These are phyloP conservation scores for Calonectria pauciramosa DNA, from an alignment of 2,329 filamentous ascomycete species.

Conservation along the genomic window DNA sequence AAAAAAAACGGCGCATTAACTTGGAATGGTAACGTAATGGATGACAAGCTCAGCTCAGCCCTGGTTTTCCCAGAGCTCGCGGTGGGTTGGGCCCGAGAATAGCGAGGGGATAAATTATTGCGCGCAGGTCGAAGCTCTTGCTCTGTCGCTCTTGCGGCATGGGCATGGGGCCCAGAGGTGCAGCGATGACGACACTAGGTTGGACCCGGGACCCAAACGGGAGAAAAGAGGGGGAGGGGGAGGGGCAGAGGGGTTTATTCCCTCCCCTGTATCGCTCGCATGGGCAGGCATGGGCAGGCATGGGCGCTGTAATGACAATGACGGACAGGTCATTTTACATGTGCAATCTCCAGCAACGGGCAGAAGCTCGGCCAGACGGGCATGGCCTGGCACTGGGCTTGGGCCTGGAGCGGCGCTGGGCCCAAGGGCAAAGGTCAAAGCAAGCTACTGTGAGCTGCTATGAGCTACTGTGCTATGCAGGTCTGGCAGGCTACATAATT, in stretches of 20 bases:
- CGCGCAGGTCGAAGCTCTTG: constrained; percentile 2
- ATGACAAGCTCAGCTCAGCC: constrained; percentile 5
- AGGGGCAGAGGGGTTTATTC: constrained; percentile 30
- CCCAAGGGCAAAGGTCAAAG: neutral
- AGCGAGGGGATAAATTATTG: constrained; percentile 19
- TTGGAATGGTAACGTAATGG: neutral
- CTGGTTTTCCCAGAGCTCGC: neutral
- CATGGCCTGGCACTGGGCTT: neutral
- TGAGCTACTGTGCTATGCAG: neutral
- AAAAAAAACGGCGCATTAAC: neutral
- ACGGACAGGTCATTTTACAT: constrained; percentile 23
- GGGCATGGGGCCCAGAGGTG: constrained; percentile 18
- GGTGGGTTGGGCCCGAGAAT: constrained; percentile 4
- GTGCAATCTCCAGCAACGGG: constrained; percentile 14
- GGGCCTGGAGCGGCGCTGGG: too few species aligned
- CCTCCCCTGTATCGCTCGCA: constrained; percentile 25
- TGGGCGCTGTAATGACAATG: neutral
- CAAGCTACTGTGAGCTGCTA: too few species aligned
- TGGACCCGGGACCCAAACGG: constrained; percentile 17
- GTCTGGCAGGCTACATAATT: neutral
- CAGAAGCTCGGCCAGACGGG: constrained; percentile 22
- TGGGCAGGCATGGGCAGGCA: constrained; percentile 11
- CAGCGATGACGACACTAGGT: constrained; percentile 44
- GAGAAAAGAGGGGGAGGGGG: constrained; percentile 41
- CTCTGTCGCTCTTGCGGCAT: neutral